Evolutionary conservation across 176 grass and related monocot genomes (phyloP), one percentile per base, ranked within the genome.

Genomic region (Oryza punctata): DNA sequence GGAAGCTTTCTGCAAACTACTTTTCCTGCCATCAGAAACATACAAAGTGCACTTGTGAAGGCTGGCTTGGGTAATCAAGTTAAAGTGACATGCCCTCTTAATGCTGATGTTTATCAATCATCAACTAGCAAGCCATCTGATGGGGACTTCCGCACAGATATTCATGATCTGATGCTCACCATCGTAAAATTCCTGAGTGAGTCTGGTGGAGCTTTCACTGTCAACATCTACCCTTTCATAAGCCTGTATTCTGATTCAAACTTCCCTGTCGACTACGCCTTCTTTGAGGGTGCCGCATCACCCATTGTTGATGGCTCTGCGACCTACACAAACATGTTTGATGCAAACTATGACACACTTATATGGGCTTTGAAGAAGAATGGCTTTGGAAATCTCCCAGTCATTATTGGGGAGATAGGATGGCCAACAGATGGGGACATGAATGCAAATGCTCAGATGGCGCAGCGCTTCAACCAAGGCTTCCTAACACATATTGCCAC

Each of bases 141-240:
- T 16, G 96, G 93, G 15, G 96, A 99, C 67, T 99, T 99, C 72
- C 93, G 96, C 23, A 52, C 89, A 29, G 89, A 99, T 77, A 99
- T 99, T 54, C 93, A 93, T 38, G 96, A 94, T 10, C 83, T 91
- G 73, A 96, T 99, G 91, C 65, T 99, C 4, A 72, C 80, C n/a
- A 93, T 99, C 4, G 93, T 99, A 2, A 99, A 99, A 50, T 96
- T 92, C 76, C 91, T 99, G 21, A 96, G 89, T 1, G 96, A 99
- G 67, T 96, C 90, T 23, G 82, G 72, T 7, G 96, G 87, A 32
- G 83, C 84, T 75, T 99, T 96, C 68, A 99, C 96, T 10, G 96
- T 99, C 83, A 99, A 99, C 81, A 99, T 99, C 65, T 99, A 99
- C 71, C 96, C 96, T 81, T 99, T 99, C 85, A 99, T 99, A 84